phyloP scores from a whole-genome alignment of 768 basidiomycete species.

The Scleroderma bovista region DNA sequence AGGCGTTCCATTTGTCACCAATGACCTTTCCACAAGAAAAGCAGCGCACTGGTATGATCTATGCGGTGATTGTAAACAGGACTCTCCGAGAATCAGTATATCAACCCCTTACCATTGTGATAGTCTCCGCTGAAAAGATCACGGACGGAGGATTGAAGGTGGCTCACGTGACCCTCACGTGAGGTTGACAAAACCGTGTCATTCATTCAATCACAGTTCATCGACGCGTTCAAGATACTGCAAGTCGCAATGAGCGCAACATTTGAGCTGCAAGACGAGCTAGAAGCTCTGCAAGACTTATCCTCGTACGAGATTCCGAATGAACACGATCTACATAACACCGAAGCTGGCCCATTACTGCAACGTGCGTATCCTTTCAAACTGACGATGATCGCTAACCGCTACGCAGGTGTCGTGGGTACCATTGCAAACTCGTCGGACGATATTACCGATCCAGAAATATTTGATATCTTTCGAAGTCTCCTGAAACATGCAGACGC shows the following conservation, averaged over 20 bases:
- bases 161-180: not conserved
- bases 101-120: conserved; percentile 22
- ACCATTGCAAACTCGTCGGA: conserved; percentile 74
- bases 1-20: conserved; percentile 92
- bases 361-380: conserved; percentile 41
- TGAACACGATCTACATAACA: conserved; percentile 57
- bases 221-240: not conserved
- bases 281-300: conserved; percentile 57
- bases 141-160: no score
- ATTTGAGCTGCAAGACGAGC: conserved; percentile 79
- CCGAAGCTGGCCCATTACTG: conserved; percentile 50
- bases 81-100: not conserved
- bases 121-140: not conserved
- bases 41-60: conserved; percentile 96
- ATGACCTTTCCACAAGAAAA: conserved; percentile 98
- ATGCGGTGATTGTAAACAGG: not conserved
- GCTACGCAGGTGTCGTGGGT: conserved; percentile 63
- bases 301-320: conserved; percentile 60
- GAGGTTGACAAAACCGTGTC: conserved; percentile 6
- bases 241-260: conserved; percentile 28
- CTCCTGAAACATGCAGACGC: conserved; percentile 70
- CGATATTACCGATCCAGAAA: conserved; percentile 56
- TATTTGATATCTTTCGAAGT: conserved; percentile 79
- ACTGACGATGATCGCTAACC: conserved; percentile 6
- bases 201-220: no score